Percentiles rank a stretch among this genome's conserved stretches.
phyloP scores from a whole-genome alignment of 2,329 filamentous ascomycete genomes.

The Colletotrichum kahawae region DNA sequence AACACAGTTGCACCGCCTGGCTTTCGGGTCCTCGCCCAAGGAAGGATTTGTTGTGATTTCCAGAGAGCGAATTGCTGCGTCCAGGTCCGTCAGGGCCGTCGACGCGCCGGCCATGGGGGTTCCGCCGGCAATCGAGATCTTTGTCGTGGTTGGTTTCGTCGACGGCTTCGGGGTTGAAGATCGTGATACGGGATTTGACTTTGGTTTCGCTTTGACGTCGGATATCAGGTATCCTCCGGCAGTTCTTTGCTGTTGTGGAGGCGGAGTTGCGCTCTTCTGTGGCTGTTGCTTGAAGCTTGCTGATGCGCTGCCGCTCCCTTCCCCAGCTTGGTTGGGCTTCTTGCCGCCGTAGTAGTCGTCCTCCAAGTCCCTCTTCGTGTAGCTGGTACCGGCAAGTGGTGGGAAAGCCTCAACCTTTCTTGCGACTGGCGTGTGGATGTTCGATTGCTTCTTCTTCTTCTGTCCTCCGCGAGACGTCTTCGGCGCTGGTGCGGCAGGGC shows the following conservation, averaged over 20 bases:
- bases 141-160: slow-evolving; percentile 54
- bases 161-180: slow-evolving; percentile 59
- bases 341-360: slow-evolving; percentile 78
- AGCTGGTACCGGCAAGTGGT: slow-evolving; percentile 68
- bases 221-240: slow-evolving; percentile 82
- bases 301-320: slow-evolving; percentile 38
- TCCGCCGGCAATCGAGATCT: slow-evolving; percentile 76
- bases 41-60: slow-evolving; percentile 92
- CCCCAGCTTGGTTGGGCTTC: slow-evolving; percentile 44
- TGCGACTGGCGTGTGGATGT: slow-evolving; percentile 67
- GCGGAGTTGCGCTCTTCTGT: slow-evolving; percentile 22
- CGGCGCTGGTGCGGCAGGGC: slow-evolving; percentile 47
- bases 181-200: slow-evolving; percentile 55
- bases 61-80: slow-evolving; percentile 84
- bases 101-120: slow-evolving; percentile 83
- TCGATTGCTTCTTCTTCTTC: slow-evolving; percentile 64
- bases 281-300: slow-evolving; percentile 38
- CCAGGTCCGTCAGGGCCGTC: slow-evolving; percentile 71
- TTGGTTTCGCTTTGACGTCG: slow-evolving; percentile 69
- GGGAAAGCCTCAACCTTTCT: slow-evolving; percentile 69
- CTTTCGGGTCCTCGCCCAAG: slow-evolving; percentile 58
- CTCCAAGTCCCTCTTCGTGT: slow-evolving; percentile 74
- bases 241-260: slow-evolving; percentile 56
- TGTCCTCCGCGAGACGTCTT: slow-evolving; percentile 48
- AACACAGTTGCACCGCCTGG: slow-evolving; percentile 84